Percentiles rank a stretch among this genome's conserved stretches.
These are phyloP conservation scores for Tubosaeta sp. DNA, from an alignment of 768 basidiomycete genomes.

Conservation along the genomic window DNA sequence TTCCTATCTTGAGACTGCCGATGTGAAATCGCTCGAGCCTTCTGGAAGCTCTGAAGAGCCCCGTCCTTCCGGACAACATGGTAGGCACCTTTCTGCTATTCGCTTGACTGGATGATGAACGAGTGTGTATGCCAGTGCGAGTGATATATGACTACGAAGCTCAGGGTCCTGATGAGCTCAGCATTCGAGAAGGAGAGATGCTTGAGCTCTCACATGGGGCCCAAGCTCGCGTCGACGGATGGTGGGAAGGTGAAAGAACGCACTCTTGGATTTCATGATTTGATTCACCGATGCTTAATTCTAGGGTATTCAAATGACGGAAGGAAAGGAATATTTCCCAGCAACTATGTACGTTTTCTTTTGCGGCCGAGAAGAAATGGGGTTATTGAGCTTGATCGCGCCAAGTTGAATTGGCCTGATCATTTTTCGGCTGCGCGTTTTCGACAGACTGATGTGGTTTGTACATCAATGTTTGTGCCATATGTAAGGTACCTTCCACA, in stretches of 20 bases:
- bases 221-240: slow-evolving; percentile 67
- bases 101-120: slow-evolving; percentile 2
- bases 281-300: slow-evolving; percentile 25
- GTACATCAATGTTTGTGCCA: slow-evolving; percentile 17
- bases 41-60: slow-evolving; percentile 14
- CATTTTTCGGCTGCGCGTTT: slow-evolving; percentile 2
- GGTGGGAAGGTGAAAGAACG: slow-evolving; percentile 73
- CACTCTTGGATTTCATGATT: slow-evolving; percentile 15
- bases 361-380: slow-evolving; percentile 10
- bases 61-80: slow-evolving; percentile 44
- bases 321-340: slow-evolving; percentile 78
- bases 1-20: slow-evolving; percentile 58
- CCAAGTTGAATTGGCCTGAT: slow-evolving; percentile 50
- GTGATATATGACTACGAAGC: slow-evolving; percentile 78
- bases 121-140: slow-evolving; percentile 48
- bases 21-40: slow-evolving; percentile 19
- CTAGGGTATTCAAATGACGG: slow-evolving; percentile 58
- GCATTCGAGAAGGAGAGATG: slow-evolving; percentile 54
- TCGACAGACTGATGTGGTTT: slow-evolving; percentile 9
- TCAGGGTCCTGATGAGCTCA: slow-evolving; percentile 68
- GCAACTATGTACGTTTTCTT: slow-evolving; percentile 69
- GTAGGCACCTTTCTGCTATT: slow-evolving; percentile 34
- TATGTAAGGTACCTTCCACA: slow-evolving; percentile 23
- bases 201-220: slow-evolving; percentile 63
- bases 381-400: slow-evolving; percentile 19